phyloP scores from a whole-genome alignment of 2,329 filamentous ascomycete species.

The Xenoacremonium recifei region DNA sequence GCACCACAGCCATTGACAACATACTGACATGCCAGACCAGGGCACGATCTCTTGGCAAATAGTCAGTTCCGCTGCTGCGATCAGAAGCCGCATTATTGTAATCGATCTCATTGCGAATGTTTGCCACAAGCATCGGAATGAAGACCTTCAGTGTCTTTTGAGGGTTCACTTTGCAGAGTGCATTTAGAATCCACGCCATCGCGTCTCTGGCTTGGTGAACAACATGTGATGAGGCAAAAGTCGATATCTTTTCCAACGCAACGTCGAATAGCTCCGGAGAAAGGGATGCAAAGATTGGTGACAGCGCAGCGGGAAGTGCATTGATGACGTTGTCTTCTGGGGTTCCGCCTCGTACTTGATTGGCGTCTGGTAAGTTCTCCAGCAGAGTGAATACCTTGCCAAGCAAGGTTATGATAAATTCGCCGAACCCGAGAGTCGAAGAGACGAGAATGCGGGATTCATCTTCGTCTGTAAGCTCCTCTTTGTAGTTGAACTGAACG shows the following conservation, averaged over 20 bases:
- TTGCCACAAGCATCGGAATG: constrained; percentile 83
- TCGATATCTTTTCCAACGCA: constrained; percentile 85
- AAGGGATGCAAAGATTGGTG: constrained; percentile 83
- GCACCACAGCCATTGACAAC: constrained; percentile 96
- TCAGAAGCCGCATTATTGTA: constrained; percentile 95
- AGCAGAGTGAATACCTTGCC: constrained; percentile 93
- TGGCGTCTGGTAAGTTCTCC: constrained; percentile 91
- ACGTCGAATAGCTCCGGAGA: constrained; percentile 93
- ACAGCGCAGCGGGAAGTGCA: constrained; percentile 86
- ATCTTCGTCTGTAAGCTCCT: constrained; percentile 78
- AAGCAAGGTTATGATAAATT: constrained; percentile 87
- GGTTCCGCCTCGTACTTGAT: constrained; percentile 82
- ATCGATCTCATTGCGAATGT: constrained; percentile 94
- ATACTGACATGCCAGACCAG: constrained; percentile 97
- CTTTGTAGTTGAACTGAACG: constrained; percentile 80
- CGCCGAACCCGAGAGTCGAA: constrained; percentile 88
- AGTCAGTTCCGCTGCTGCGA: constrained; percentile 87
- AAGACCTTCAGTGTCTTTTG: constrained; percentile 90
- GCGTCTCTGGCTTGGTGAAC: constrained; percentile 96
- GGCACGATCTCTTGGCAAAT: constrained; percentile 86
- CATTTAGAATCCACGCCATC: constrained; percentile 98
- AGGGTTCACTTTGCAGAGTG: constrained; percentile 91
- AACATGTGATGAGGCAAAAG: constrained; percentile 90
- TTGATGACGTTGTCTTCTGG: constrained; percentile 98
- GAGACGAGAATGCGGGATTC: constrained; percentile 88